Percentiles rank a stretch among this genome's conserved stretches.
Conservation (phyloP, 441 rosid species). For the Erysimum cheiri region DNA sequence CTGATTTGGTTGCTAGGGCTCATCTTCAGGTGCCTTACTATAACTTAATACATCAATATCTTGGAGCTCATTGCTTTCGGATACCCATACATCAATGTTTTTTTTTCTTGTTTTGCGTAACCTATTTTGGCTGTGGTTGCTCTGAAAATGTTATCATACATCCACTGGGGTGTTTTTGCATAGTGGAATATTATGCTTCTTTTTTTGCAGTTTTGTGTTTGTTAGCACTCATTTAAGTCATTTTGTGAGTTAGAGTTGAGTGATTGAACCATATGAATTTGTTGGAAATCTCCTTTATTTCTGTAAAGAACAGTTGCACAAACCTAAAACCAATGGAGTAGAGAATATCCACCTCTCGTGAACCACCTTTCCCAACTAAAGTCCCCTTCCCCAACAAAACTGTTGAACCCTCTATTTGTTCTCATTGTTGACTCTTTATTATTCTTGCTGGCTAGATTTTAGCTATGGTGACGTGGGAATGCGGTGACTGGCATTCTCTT, state of each 20-base stretch:
- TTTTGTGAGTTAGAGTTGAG: slow-evolving; percentile 7
- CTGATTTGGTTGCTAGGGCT: slow-evolving; percentile 93
- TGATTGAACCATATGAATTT: slow-evolving; percentile 3
- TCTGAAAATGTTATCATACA: slow-evolving; percentile 15
- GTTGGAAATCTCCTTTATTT: slow-evolving; percentile 13
- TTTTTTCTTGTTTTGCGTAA: slow-evolving; percentile 11
- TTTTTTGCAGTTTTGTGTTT: slow-evolving; percentile 12
- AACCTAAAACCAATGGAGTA: slow-evolving; percentile 2
- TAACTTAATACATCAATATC: slow-evolving; percentile 21
- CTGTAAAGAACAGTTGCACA: slow-evolving; percentile 6
- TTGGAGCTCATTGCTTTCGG: slow-evolving; percentile 18
- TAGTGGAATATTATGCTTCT: slow-evolving; percentile 2
- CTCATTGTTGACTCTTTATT: slow-evolving; percentile 2
- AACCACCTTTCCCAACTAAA: slow-evolving; percentile 8
- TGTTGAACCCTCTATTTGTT: not conserved
- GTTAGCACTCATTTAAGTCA: slow-evolving; percentile 9
- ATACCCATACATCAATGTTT: slow-evolving; percentile 6
- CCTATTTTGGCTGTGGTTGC: slow-evolving; percentile 15
- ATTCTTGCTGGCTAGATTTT: slow-evolving; percentile 8
- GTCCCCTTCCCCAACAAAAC: not conserved
- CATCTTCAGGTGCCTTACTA: slow-evolving; percentile 82
- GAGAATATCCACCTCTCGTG: slow-evolving; percentile 12
- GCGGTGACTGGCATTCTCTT: slow-evolving; percentile 1
- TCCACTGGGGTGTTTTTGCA: slow-evolving; percentile 18
- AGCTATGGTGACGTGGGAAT: not conserved